Evolutionary conservation across 2,329 filamentous ascomycete species (phyloP), one percentile per base, ranked within the genome.

Genomic region (Aaosphaeria pasadenensis): DNA sequence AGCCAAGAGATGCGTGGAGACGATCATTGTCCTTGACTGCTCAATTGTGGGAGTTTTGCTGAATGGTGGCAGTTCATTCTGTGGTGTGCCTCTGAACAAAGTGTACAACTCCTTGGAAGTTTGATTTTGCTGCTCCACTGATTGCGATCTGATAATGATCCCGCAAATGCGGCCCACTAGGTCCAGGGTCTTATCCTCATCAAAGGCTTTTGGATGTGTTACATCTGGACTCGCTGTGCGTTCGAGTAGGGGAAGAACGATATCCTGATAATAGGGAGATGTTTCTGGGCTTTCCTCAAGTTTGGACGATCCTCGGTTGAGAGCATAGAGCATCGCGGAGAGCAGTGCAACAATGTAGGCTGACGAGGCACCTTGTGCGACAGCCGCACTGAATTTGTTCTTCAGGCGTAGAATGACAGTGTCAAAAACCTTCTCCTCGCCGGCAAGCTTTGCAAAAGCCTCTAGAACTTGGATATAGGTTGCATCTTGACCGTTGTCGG

Each of bases 401-500:
- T 85, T 79, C 30, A 87, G 68, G 30, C 83, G 75, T 38, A 84
- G 71, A 32, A 86, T 76, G 6, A 87, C 71, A 0, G 83, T 86
- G 50, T 84, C 79, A 51, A 87, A 85, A 9, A 86, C 74, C 35
- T 83, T 77, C 51, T 78, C 76, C 59, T 86, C 84, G 7, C 76
- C 74, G 46, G 81, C 83, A 17, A 88, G 77, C 56, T 85, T 82
- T 3, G 84, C 83, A 49, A 88, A 78, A 1, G 77, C 82, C 57
- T 86, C 84, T 28, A 88, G 69, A 0, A 82, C 80, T 5, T 76
- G 69, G n/a, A 78, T 58, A 57, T 85, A 85, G 5, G 66, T 63
- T 5, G 58, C 59, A 7, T 73, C 66, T 3, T 70, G 69, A 13
- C 77, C 74, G n/a, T 71, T 67, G 48, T 79, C 78, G 2, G 70